A percentile compares a stretch with the other conserved stretches of the same genome.
Conservation (phyloP, 164 flowering plant species). For the Stephania cephalantha region DNA sequence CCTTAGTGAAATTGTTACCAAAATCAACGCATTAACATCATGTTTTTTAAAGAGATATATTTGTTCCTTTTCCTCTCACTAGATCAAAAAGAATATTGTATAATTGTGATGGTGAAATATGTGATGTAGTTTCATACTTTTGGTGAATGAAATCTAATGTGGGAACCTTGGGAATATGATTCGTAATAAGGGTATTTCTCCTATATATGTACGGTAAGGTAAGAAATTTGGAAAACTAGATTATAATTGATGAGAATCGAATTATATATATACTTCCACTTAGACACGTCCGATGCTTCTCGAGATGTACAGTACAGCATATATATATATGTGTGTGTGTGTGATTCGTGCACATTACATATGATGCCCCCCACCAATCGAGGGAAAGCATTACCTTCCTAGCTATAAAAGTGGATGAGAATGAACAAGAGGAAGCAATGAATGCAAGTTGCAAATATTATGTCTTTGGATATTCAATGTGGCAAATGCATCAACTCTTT, state of each 20-base stretch:
- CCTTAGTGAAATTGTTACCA: no score
- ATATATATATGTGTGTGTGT: no score
- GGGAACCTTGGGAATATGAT: not conserved
- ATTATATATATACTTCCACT: no score
- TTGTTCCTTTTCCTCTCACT: not conserved
- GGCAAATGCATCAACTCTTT: slow-evolving; percentile 5
- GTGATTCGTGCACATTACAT: no score
- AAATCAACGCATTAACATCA: no score
- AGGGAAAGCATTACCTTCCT: no score
- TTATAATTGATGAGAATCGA: no score
- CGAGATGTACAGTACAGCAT: no score
- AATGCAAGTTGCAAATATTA: slow-evolving; percentile 11
- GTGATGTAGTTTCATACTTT: not conserved
- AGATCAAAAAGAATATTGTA: not conserved
- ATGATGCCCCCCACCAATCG: no score
- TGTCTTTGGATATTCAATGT: slow-evolving; percentile 19
- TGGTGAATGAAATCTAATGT: not conserved
- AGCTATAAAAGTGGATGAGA: not conserved
- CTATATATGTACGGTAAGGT: not conserved
- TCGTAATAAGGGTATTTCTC: not conserved
- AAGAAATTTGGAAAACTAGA: no score
- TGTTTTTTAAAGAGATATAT: no score
- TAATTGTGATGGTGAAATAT: not conserved
- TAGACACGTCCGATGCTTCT: no score
- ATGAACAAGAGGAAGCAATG: slow-evolving; percentile 9